These are phyloP conservation scores for Neofusicoccum kwambonambiense DNA, from an alignment of 2,329 filamentous ascomycete genomes.

Conservation along the genomic window DNA sequence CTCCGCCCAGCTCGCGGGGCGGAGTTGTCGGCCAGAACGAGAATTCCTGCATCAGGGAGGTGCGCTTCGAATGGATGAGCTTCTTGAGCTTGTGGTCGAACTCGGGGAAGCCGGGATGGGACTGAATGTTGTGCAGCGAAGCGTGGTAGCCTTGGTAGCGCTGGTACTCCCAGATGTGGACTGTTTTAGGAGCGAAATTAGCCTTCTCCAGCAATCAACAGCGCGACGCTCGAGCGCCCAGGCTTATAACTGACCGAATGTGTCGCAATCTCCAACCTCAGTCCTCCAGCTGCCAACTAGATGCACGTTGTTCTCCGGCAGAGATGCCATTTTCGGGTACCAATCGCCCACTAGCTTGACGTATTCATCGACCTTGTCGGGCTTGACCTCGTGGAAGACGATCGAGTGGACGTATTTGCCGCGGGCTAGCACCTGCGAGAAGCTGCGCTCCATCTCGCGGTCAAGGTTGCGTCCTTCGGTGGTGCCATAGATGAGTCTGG, in stretches of 20 bases:
- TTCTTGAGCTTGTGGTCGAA: conserved; percentile 83
- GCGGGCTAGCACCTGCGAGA: conserved; percentile 88
- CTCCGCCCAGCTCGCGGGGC: conserved; percentile 81
- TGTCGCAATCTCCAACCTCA: conserved; percentile 95
- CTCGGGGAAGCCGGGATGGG: conserved; percentile 76
- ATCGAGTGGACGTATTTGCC: conserved; percentile 99
- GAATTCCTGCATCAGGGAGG: conserved; percentile 98
- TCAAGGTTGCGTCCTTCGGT: conserved; percentile 93
- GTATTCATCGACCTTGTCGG: conserved; percentile 94
- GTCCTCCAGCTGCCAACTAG: conserved; percentile 97
- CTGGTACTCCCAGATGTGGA: conserved; percentile 99
- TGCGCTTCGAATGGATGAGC: conserved; percentile 81
- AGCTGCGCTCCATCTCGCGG: conserved; percentile 91
- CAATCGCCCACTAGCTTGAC: conserved; percentile 82
- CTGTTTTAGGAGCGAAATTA: conserved; percentile 51
- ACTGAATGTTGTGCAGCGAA: conserved; percentile 80
- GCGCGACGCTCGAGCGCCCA: background rate
- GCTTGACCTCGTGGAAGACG: conserved; percentile 92
- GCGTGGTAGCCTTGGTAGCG: conserved; percentile 94
- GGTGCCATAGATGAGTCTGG: conserved; percentile 93
- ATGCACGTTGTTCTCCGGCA: conserved; percentile 89
- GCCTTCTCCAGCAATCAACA: conserved; percentile 5
- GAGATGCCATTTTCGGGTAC: conserved; percentile 86
- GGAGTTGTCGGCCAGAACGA: conserved; percentile 98
- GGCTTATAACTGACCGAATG: conserved; percentile 67